These are phyloP conservation scores for Botrytis fragariae DNA, from an alignment of 2,329 filamentous ascomycete genomes.

Conservation along the genomic window DNA sequence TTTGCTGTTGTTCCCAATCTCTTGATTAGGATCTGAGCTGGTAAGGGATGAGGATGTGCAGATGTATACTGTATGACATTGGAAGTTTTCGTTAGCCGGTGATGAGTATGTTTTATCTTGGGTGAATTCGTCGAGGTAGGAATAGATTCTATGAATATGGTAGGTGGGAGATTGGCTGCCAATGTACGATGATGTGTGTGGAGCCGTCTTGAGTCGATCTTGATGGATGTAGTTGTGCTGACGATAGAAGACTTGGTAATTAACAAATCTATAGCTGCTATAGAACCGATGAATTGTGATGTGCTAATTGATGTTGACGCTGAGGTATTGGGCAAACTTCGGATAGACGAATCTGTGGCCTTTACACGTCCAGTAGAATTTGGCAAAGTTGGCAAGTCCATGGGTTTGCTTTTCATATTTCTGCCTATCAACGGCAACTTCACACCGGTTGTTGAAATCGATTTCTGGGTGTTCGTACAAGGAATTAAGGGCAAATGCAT, in stretches of 20 bases:
- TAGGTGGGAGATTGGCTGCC: not conserved
- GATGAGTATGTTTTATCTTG: not conserved
- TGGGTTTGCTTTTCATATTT: not conserved
- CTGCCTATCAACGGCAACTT: not conserved
- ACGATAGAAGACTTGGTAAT: no score
- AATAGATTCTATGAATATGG: not conserved
- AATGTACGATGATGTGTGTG: slow-evolving; percentile 2
- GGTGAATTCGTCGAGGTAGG: not conserved
- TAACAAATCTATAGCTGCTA: not conserved
- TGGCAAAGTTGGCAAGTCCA: not conserved
- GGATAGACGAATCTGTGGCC: not conserved
- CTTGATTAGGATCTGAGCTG: not conserved
- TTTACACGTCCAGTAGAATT: not conserved
- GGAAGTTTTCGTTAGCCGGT: not conserved
- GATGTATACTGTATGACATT: not conserved
- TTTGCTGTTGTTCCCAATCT: not conserved
- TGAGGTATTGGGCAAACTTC: not conserved
- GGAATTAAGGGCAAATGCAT: not conserved
- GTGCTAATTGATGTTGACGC: not conserved
- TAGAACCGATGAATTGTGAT: not conserved
- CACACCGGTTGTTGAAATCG: not conserved
- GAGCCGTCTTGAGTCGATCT: not conserved
- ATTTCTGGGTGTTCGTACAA: not conserved
- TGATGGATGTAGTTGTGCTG: not conserved
- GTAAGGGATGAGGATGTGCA: not conserved